phyloP scores from a whole-genome alignment of 139 green algal genomes.

The Nannochloris sp. region DNA sequence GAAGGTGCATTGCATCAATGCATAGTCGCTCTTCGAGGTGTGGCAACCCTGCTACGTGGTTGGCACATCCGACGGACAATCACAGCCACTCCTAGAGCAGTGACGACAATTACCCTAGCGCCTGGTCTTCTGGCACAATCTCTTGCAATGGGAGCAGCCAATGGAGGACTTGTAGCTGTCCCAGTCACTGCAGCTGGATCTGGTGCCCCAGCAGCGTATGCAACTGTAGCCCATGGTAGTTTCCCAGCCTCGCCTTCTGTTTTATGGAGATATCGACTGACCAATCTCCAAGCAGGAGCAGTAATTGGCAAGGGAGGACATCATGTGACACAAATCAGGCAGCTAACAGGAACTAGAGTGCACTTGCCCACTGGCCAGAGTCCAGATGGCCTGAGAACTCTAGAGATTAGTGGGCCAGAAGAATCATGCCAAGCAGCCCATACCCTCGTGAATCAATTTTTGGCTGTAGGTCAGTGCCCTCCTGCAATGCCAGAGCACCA shows the following conservation, averaged over 20 bases:
- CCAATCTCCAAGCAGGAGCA: slow-evolving; percentile 24
- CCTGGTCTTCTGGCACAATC: slow-evolving; percentile 7
- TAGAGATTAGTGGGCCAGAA: slow-evolving; percentile 17
- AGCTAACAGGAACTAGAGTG: slow-evolving; percentile 21
- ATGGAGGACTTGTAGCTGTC: background rate
- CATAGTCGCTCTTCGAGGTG: slow-evolving; percentile 21
- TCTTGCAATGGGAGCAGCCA: background rate
- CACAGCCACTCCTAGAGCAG: background rate
- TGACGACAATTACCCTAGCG: background rate
- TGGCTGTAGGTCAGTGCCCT: slow-evolving; percentile 9
- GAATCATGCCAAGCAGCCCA: slow-evolving; percentile 23
- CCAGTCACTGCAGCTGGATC: background rate
- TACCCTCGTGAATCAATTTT: slow-evolving; percentile 27
- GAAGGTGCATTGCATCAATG: slow-evolving; percentile 24
- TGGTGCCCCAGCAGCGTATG: background rate
- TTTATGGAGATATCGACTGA: slow-evolving; percentile 16
- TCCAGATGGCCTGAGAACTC: slow-evolving; percentile 8
- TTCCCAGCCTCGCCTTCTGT: background rate
- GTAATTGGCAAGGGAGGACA: slow-evolving; percentile 31
- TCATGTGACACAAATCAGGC: slow-evolving; percentile 24
- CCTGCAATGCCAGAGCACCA: slow-evolving; percentile 8
- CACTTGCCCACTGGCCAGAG: slow-evolving; percentile 14
- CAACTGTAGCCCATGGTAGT: background rate
- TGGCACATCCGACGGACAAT: slow-evolving; percentile 21
- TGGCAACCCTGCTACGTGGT: slow-evolving; percentile 27